A percentile compares a stretch with the other conserved stretches of the same genome.
Conservation (phyloP, 2,329 filamentous ascomycete genomes). For the Hypoxylon sp. region DNA sequence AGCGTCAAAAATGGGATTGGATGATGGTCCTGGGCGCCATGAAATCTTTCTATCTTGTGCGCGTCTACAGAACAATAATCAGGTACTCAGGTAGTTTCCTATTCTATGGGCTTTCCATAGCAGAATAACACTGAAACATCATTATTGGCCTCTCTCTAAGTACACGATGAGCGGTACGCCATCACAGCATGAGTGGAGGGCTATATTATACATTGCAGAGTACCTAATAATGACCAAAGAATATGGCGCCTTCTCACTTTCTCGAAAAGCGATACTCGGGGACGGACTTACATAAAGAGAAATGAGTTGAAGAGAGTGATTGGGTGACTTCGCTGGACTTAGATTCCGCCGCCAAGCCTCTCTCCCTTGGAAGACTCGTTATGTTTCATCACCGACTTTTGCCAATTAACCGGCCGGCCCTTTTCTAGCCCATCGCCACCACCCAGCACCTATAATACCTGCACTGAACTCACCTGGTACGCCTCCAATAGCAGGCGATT, state of each 20-base stretch:
- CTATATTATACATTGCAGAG: conserved; percentile 6
- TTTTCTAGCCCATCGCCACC: conserved; percentile 30
- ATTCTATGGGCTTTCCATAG: background rate
- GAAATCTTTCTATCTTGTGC: background rate
- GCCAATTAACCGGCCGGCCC: conserved; percentile 41
- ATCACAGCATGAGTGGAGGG: background rate
- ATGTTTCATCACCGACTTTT: conserved; percentile 43
- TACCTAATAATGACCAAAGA: background rate
- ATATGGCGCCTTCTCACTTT: background rate
- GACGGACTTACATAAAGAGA: conserved; percentile 25
- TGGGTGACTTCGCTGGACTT: conserved; percentile 7
- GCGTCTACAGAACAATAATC: background rate
- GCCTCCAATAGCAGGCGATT: conserved; percentile 13
- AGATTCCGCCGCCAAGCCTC: conserved; percentile 21
- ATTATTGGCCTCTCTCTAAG: background rate
- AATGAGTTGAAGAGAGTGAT: conserved; percentile 9
- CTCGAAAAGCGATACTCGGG: background rate
- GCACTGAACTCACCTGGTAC: background rate
- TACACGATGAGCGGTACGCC: background rate
- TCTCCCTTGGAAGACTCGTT: conserved; percentile 18
- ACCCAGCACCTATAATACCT: background rate
- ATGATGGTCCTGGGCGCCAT: background rate
- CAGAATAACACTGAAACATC: background rate
- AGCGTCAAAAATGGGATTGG: background rate
- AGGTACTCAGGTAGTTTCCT: background rate